Evolutionary conservation across 2,329 filamentous ascomycete species (phyloP).

Genomic region (Rhynchosporium agropyri): DNA sequence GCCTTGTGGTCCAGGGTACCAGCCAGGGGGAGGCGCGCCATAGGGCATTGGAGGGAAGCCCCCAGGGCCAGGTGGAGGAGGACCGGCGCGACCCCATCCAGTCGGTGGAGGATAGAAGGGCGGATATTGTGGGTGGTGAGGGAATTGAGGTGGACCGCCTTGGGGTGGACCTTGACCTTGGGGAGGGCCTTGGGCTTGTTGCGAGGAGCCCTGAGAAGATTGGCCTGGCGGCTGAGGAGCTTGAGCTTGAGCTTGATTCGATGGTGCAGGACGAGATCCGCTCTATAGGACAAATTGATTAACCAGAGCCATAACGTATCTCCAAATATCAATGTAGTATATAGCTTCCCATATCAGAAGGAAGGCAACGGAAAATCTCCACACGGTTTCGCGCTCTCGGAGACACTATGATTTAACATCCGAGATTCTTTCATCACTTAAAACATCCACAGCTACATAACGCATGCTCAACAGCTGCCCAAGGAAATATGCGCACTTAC

Average conservation of each 20-base stretch:
- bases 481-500: constrained; percentile 64
- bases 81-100: constrained; percentile 58
- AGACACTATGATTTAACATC: constrained; percentile 89
- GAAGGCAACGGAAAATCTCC: constrained; percentile 99
- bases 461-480: not conserved
- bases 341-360: constrained; percentile 73
- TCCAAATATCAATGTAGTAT: constrained; percentile 11
- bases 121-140: constrained; percentile 49
- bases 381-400: constrained; percentile 95
- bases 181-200: constrained; percentile 25
- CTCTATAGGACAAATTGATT: constrained; percentile 48
- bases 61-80: constrained; percentile 60
- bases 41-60: constrained; percentile 77
- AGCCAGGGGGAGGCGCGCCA: constrained; percentile 69
- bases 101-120: constrained; percentile 48
- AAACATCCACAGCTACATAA: constrained; percentile 31
- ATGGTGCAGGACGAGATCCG: constrained; percentile 43
- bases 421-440: constrained; percentile 90
- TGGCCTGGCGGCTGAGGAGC: constrained; percentile 29
- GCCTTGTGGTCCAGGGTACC: constrained; percentile 76
- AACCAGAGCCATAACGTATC: constrained; percentile 26
- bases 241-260: constrained; percentile 25
- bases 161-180: constrained; percentile 23
- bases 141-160: constrained; percentile 34
- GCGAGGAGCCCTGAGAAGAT: constrained; percentile 25